Evolutionary conservation across 1,139 yeast species (phyloP), one percentile per base, ranked within the genome.

Genomic region (Sugiyamaella xylanicola): DNA sequence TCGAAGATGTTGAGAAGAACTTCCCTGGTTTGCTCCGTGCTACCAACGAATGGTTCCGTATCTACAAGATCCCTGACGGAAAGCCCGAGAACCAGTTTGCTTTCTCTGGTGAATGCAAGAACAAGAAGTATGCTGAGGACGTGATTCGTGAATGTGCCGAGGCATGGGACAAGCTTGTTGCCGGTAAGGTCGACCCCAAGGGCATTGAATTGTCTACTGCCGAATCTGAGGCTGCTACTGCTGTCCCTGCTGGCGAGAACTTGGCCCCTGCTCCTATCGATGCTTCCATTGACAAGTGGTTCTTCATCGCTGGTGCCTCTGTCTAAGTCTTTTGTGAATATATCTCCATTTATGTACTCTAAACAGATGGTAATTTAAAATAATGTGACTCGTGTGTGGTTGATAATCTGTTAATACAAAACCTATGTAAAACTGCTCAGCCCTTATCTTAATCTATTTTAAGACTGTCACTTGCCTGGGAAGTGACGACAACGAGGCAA

Each of bases 231-330:
- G 77, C 74, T 55, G 65, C 77, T 54, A 61, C 64, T 46, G 79
- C 75, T 56, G 72, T 89, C 57, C 95, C 97, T 37, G 57, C 61
- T 37, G 70, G 66, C 42, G 69, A 84, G 67, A 83, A 87, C 62
- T 75, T 78, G 65, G 80, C 91, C 61, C 92, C 95, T 70, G 97
- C 96, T 63, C 95, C 97, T 75, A 89, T 93, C 74, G 99, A 93
- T 80, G 85, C 89, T 76, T 90, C 97, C 56, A 79, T 93, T 72
- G 98, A 93, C 83, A 93, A 93, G 81, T 93, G 99, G 99, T 93
- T 93, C 83, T 93, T 85, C 84, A 93, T 93, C 74, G 89, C 98
- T 63, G 97, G 97, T 76, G 87, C 78, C 58, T 77, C 84, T 61
- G 84, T 84, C 67, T 83, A 75, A 71, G 25, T 4, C 7, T 27